Evolutionary conservation across 345 rosid species (phyloP).

Genomic region (Camelina neglecta): DNA sequence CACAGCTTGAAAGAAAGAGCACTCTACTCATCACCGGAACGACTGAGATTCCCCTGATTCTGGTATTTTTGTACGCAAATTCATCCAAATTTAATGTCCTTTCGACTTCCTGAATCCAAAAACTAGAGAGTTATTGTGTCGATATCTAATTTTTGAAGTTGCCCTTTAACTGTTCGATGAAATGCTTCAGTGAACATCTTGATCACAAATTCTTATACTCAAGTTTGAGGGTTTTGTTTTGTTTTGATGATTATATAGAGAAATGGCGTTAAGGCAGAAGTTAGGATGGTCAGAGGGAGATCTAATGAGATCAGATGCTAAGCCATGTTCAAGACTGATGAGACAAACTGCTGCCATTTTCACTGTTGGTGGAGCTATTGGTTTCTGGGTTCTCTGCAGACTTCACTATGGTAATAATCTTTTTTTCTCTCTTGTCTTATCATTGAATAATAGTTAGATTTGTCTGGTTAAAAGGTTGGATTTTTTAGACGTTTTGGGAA

Average conservation of each 20-base stretch:
- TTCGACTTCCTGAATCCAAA: background rate
- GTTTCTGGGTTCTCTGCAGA: slow-evolving; percentile 86
- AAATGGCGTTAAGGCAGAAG: slow-evolving; percentile 69
- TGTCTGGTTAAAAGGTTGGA: background rate
- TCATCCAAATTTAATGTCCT: background rate
- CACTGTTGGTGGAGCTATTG: slow-evolving; percentile 76
- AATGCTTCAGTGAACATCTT: slow-evolving; percentile 29
- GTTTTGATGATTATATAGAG: background rate
- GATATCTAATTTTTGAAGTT: background rate
- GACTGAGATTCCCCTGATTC: background rate
- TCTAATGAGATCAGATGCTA: slow-evolving; percentile 78
- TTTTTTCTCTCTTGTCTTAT: slow-evolving; percentile 6
- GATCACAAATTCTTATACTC: background rate
- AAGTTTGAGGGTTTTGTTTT: slow-evolving; percentile 1
- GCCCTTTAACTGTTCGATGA: slow-evolving; percentile 38
- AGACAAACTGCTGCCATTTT: slow-evolving; percentile 81
- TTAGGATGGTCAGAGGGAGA: slow-evolving; percentile 83
- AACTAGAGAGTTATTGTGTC: background rate
- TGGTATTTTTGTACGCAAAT: background rate
- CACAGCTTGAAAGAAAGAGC: background rate
- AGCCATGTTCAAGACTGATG: slow-evolving; percentile 79
- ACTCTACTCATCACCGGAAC: slow-evolving; percentile 1
- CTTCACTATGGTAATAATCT: slow-evolving; percentile 65
- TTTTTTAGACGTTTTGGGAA: background rate
- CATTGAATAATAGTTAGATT: background rate